Conservation (phyloP, 1,284 basidiomycete species). For the Apiotrichum mycotoxinovorans region DNA sequence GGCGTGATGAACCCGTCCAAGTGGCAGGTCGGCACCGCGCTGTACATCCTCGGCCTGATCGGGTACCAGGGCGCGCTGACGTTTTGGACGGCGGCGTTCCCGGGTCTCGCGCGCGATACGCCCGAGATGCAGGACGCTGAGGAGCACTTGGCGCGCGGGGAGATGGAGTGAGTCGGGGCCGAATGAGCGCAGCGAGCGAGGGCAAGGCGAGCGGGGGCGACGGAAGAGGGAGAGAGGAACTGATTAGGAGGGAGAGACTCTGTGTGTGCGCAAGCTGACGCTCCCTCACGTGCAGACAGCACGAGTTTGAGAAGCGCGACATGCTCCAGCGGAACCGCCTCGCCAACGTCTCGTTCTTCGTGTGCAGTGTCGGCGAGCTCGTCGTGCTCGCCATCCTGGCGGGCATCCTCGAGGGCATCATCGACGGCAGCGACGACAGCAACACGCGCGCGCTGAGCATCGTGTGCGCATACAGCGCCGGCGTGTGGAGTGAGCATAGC, state of each 20-base stretch:
- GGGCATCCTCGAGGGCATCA: constrained; percentile 58
- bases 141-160: constrained; percentile 15
- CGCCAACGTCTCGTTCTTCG: constrained; percentile 58
- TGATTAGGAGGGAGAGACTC: too few relatives aligned
- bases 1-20: constrained; percentile 49
- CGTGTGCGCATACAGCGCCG: constrained; percentile 69
- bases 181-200: neutral
- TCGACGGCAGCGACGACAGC: constrained; percentile 63
- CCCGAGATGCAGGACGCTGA: constrained; percentile 26
- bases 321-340: constrained; percentile 25
- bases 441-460: constrained; percentile 76
- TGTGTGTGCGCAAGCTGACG: neutral
- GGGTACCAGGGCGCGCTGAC: constrained; percentile 63
- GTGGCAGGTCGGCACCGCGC: constrained; percentile 23
- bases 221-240: too few relatives aligned
- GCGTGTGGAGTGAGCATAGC: constrained; percentile 62
- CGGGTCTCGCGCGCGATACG: constrained; percentile 22
- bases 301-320: constrained; percentile 56
- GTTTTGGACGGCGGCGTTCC: constrained; percentile 29
- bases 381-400: constrained; percentile 37
- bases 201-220: too few relatives aligned
- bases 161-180: constrained; percentile 16
- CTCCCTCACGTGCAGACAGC: constrained; percentile 60
- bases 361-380: constrained; percentile 57
- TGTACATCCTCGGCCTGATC: constrained; percentile 53